These are phyloP conservation scores for Saturnispora hagleri DNA, from an alignment of 805 yeast species.

Conservation along the genomic window DNA sequence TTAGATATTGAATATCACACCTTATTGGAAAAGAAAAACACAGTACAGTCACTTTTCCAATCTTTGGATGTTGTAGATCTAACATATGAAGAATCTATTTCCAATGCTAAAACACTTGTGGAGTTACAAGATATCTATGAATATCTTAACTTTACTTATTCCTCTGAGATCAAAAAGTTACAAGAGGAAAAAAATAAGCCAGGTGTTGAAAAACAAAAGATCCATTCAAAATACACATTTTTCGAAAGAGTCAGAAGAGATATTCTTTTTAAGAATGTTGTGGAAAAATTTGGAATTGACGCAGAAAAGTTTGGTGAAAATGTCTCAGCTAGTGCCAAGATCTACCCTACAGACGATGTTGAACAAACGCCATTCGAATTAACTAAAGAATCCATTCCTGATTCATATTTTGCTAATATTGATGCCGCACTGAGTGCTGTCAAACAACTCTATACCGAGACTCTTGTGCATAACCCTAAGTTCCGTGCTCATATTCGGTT, in stretches of 20 bases:
- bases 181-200: slow-evolving; percentile 13
- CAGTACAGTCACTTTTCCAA: slow-evolving; percentile 45
- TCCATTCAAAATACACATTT: slow-evolving; percentile 51
- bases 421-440: slow-evolving; percentile 54
- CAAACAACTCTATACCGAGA: slow-evolving; percentile 67
- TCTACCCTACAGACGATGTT: slow-evolving; percentile 66
- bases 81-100: slow-evolving; percentile 44
- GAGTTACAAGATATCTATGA: slow-evolving; percentile 85
- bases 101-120: slow-evolving; percentile 51
- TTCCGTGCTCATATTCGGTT: slow-evolving; percentile 62
- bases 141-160: slow-evolving; percentile 64
- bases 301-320: slow-evolving; percentile 79
- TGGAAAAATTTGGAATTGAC: slow-evolving; percentile 65
- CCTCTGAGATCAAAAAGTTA: slow-evolving; percentile 45
- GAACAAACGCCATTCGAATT: slow-evolving; percentile 51
- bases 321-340: slow-evolving; percentile 53
- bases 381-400: slow-evolving; percentile 31
- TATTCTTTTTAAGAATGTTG: slow-evolving; percentile 47
- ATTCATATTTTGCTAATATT: slow-evolving; percentile 44
- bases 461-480: slow-evolving; percentile 70
- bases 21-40: slow-evolving; percentile 58
- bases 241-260: slow-evolving; percentile 63
- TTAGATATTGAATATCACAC: slow-evolving; percentile 87
- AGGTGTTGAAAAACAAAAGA: slow-evolving; percentile 20
- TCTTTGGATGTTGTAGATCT: slow-evolving; percentile 50